These are phyloP conservation scores for Apophysomyces trapeziformis DNA, from an alignment of 371 early-diverging fungal species.

Conservation along the genomic window DNA sequence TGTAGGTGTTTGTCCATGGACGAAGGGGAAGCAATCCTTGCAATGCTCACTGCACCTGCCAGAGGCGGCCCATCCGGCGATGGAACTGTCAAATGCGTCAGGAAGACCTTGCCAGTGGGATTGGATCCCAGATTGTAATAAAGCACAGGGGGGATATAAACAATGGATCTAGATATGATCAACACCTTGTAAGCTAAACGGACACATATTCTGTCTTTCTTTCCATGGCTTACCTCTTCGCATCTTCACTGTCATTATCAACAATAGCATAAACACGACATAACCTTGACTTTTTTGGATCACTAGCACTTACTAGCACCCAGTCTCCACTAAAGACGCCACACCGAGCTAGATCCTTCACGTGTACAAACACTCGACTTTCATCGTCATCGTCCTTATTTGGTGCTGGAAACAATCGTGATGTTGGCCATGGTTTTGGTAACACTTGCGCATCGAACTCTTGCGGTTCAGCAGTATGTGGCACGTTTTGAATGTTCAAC, in stretches of 20 bases:
- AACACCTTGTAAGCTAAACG: background rate
- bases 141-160: conserved; percentile 61
- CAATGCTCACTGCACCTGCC: conserved; percentile 71
- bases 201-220: conserved; percentile 2
- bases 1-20: conserved; percentile 75
- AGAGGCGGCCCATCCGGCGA: conserved; percentile 56
- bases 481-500: conserved; percentile 25
- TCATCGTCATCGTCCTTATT: conserved; percentile 59
- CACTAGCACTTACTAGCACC: conserved; percentile 48
- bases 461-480: conserved; percentile 34
- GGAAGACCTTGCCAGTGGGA: conserved; percentile 24
- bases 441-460: conserved; percentile 44
- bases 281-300: conserved; percentile 51
- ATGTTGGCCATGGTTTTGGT: conserved; percentile 49
- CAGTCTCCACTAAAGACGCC: conserved; percentile 81
- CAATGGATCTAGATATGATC: conserved; percentile 22
- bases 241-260: conserved; percentile 8
- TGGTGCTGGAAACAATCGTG: conserved; percentile 58
- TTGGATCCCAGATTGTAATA: conserved; percentile 60
- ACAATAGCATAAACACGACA: conserved; percentile 53
- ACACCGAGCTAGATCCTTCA: conserved; percentile 62
- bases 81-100: conserved; percentile 41
- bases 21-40: conserved; percentile 76
- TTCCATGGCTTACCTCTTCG: conserved; percentile 20
- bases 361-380: conserved; percentile 57